Percentiles rank a stretch among this genome's conserved stretches.
phyloP scores from a whole-genome alignment of 257 asterid genomes.

The Gentiana straminea region DNA sequence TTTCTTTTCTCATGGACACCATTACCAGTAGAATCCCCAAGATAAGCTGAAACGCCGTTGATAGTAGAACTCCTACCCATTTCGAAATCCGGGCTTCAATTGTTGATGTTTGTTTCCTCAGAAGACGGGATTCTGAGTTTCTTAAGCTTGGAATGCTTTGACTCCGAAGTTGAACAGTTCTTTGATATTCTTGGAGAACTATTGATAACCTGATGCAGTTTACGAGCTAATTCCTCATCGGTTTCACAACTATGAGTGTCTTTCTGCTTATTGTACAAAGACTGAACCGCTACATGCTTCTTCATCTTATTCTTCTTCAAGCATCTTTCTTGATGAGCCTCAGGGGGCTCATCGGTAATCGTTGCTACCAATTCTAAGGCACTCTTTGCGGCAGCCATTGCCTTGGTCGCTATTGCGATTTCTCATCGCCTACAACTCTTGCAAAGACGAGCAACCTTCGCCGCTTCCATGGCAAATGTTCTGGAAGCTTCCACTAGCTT shows the following conservation, averaged over 20 bases:
- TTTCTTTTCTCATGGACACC: too few species aligned
- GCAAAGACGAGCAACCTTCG: slow-evolving; percentile 56
- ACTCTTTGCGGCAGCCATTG: slow-evolving; percentile 75
- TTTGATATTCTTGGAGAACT: slow-evolving; percentile 8
- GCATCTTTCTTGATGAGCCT: slow-evolving; percentile 8
- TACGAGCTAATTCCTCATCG: too few species aligned
- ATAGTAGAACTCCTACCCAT: too few species aligned
- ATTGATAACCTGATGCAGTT: too few species aligned
- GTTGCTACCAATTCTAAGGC: slow-evolving; percentile 73
- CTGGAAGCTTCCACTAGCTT: slow-evolving; percentile 67
- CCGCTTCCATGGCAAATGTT: slow-evolving; percentile 60
- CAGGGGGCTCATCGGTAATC: slow-evolving; percentile 33
- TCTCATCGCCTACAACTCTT: slow-evolving; percentile 74
- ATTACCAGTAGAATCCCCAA: too few species aligned
- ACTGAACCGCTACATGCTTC: slow-evolving; percentile 20
- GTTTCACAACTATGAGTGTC: slow-evolving; percentile 9
- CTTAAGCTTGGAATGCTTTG: slow-evolving; percentile 9
- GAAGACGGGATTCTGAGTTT: slow-evolving; percentile 28
- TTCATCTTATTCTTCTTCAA: slow-evolving; percentile 20
- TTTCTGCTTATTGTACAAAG: slow-evolving; percentile 14
- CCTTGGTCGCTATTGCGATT: slow-evolving; percentile 22
- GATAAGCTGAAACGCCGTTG: too few species aligned
- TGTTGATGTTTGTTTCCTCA: slow-evolving; percentile 1
- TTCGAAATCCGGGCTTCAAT: neutral
- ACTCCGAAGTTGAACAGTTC: slow-evolving; percentile 16